Base-by-base conservation (phyloP, 148 eudicot species). In the Rhododendron ovatum region DNA sequence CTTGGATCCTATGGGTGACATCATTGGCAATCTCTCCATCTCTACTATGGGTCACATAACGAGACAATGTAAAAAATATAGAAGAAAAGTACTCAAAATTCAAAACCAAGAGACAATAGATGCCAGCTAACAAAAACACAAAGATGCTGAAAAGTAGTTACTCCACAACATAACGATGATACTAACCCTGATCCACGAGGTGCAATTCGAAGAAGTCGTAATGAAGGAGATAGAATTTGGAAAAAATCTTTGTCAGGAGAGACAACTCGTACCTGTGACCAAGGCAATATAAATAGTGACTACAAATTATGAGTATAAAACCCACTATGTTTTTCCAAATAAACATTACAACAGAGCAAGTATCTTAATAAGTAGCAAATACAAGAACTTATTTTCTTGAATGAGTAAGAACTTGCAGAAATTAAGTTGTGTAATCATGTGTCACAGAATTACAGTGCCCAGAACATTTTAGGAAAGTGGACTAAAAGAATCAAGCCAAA, bases 211-310 rank as follows among this genome's bases (percentile, higher is more conserved):
- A 97, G 85, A 84, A 97, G 98, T 81, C 99, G 98, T 88, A 97
- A 89, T 45, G 98, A 95, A 80, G 99, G 98, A 82, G 99, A 97
- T 84, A 97, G 88, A 88, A 97, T 92, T 93, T 97, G 99, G 87
- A 97, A 97, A 87, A 97, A 97, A 87, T 97, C 99, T 91, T 95
- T 97, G 90, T 97, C 99, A 71, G 99, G 99, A 86, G 99, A 97
- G 90, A 97, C 99, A 86, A 97, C 96, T 83, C 99, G 92, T 76
- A 97, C 99, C 99, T 97, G 91, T 69, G 82, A 87, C 13, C 78
- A 78, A 77, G 82, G 85, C 45, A 75, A 57, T 47, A 39, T 39
- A 61, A 20, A n/a, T 28, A 10, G n/a, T 37, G 22, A 37, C 61
- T 2, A 78, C 67, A 74, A 63, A 28, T 50, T 47, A 83, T 73